Conservation (phyloP, 495 filamentous ascomycete genomes). For the Neurospora terricola region DNA sequence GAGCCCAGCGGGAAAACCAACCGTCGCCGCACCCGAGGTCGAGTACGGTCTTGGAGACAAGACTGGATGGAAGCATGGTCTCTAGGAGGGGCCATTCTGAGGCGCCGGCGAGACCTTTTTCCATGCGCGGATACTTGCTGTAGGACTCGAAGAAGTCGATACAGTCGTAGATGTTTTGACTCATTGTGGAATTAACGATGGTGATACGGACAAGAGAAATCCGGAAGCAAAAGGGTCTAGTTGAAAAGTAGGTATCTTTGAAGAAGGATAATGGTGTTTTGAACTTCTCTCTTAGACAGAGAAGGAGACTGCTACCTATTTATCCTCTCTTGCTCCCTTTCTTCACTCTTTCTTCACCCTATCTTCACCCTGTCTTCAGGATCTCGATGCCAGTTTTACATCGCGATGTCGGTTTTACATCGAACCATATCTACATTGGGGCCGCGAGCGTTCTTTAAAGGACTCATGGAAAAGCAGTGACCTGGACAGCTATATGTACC, state of each 20-base stretch:
- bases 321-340: not conserved
- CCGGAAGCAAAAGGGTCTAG: not conserved
- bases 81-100: slow-evolving; percentile 26
- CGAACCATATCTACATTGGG: not conserved
- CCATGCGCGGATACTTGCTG: slow-evolving; percentile 18
- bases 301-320: not conserved
- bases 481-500: not conserved
- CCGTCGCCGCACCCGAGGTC: slow-evolving; percentile 32
- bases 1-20: slow-evolving; percentile 26
- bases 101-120: slow-evolving; percentile 14
- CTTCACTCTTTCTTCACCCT: not conserved
- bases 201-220: not conserved
- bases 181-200: slow-evolving; percentile 7
- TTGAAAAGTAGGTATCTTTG: not conserved
- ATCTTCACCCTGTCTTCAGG: not conserved
- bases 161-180: slow-evolving; percentile 30
- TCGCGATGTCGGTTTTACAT: not conserved
- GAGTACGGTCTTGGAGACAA: slow-evolving; percentile 16
- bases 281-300: not conserved
- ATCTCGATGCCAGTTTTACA: not conserved
- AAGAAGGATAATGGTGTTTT: not conserved
- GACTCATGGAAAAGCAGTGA: not conserved
- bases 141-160: slow-evolving; percentile 27
- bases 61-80: slow-evolving; percentile 16
- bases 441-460: not conserved